Base-by-base conservation (phyloP, 768 basidiomycete species). In the Lactarius quietus region DNA sequence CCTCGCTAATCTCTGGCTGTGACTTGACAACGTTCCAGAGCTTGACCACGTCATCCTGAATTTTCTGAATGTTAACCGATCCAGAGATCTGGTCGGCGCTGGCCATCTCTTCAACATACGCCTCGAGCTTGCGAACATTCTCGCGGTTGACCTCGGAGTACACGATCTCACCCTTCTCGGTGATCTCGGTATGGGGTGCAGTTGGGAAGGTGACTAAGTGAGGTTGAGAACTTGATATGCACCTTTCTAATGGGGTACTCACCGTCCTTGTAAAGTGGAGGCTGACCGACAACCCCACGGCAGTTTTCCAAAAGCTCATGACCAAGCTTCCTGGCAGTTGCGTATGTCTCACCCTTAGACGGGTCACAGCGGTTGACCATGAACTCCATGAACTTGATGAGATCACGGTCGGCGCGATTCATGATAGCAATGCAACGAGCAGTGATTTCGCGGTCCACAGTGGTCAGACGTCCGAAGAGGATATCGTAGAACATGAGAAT, bases 41-140 rank as follows among this genome's bases (percentile, higher is more conserved):
- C 73, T 95, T 98, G 62, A 95, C 82, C 57, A 99, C 93, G 70
- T 98, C 95, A 45, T 95, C 92, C 73, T 98, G 95, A 53, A 98
- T 94, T 78, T 98, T 98, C 79, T 97, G 92, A 66, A 97, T 91
- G 78, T 98, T 98, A 74, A 95, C 85, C 38, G 86, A 80, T 23
- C 84, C 84, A 3, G 91, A 85, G 58, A 93, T 90, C 7, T 90
- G 87, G 73, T 95, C 93, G 3, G 94, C 93, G 65, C 91, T 93
- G 1, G 97, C 95, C 97, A 99, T 99, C 78, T 99, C 95, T 72
- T 95, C 88, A 61, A 93, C 97, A 72, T 99, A 99, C 1, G 94
- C 93, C 77, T 99, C 97, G 52, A 99, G 83, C 79, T 98, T 98
- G 72, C 97, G 90, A 53, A 98, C 96, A 64, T 93, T 92, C 74